Percentiles rank a stretch among this genome's conserved stretches.
phyloP scores from a whole-genome alignment of 805 yeast genomes.

The Sugiyamaella boreocaroliniensis region DNA sequence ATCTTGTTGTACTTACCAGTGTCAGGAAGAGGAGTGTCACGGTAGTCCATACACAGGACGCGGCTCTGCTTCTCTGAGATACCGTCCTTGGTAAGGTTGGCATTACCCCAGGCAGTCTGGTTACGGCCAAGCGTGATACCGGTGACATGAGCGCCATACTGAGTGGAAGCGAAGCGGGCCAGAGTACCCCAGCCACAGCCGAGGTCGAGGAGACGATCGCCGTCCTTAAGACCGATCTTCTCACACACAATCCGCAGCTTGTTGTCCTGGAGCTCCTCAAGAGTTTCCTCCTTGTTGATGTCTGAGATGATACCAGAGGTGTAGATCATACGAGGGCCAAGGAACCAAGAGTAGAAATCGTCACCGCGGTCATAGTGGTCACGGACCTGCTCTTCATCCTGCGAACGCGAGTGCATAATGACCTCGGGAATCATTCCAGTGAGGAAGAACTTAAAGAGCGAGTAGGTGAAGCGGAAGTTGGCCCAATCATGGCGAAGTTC shows the following conservation, averaged over 20 bases:
- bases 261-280: constrained; percentile 74
- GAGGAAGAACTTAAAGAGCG: constrained; percentile 72
- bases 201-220: constrained; percentile 71
- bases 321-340: constrained; percentile 92
- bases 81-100: constrained; percentile 60
- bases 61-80: constrained; percentile 61
- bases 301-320: constrained; percentile 81
- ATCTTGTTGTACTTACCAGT: constrained; percentile 67
- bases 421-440: constrained; percentile 91
- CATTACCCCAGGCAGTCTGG: constrained; percentile 87
- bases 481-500: constrained; percentile 94
- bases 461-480: constrained; percentile 65
- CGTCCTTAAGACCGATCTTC: constrained; percentile 65
- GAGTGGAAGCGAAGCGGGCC: constrained; percentile 73
- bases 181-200: constrained; percentile 98
- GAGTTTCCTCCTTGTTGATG: constrained; percentile 60
- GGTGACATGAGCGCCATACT: constrained; percentile 79
- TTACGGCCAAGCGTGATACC: constrained; percentile 86
- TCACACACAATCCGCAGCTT: constrained; percentile 82
- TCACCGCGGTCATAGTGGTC: constrained; percentile 96
- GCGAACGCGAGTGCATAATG: constrained; percentile 83
- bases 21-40: constrained; percentile 77
- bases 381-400: constrained; percentile 94
- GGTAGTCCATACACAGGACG: constrained; percentile 78
- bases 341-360: constrained; percentile 88